A percentile compares a stretch with the other conserved stretches of the same genome.
Evolutionary conservation across 768 basidiomycete species (phyloP).

Genomic region (Amylocystis lapponica): DNA sequence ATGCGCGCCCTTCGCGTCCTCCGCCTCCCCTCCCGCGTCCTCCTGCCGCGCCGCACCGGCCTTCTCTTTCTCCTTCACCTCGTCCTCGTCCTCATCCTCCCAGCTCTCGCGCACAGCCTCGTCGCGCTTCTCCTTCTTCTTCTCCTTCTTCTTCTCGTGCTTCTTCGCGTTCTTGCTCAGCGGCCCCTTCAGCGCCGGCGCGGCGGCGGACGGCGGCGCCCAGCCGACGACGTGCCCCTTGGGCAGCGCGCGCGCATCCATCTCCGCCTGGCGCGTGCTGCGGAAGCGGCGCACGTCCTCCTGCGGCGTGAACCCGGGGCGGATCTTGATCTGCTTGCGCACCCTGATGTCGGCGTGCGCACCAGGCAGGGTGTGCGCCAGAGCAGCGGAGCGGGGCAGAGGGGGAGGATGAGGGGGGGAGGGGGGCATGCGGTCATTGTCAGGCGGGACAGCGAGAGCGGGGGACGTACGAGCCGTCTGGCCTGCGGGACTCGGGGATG

Average conservation of each 20-base stretch:
- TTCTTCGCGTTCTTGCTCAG: conserved; percentile 55
- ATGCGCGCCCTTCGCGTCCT: conserved; percentile 12
- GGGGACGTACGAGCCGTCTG: conserved; percentile 76
- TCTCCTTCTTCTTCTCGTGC: conserved; percentile 77
- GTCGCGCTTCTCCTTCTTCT: conserved; percentile 46
- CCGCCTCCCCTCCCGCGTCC: conserved; percentile 18
- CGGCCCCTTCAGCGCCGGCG: conserved; percentile 24
- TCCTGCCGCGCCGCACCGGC: conserved; percentile 15
- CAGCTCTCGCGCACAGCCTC: conserved; percentile 71
- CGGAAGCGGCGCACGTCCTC: conserved; percentile 90
- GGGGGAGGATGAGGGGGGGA: conserved; percentile 2
- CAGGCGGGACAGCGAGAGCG: background rate
- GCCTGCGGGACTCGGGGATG: conserved; percentile 75
- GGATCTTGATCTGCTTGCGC: conserved; percentile 83
- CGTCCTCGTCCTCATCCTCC: conserved; percentile 67
- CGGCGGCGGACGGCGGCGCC: conserved; percentile 47
- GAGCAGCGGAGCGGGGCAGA: conserved; percentile 13
- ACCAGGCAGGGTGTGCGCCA: background rate
- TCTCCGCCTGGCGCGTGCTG: conserved; percentile 66
- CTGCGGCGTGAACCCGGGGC: conserved; percentile 92
- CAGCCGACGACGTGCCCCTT: conserved; percentile 84
- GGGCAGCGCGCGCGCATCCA: conserved; percentile 57
- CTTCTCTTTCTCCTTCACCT: conserved; percentile 13
- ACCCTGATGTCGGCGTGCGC: conserved; percentile 45
- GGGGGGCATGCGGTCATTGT: background rate